Percentiles rank a stretch among this genome's conserved stretches.
These are phyloP conservation scores for Fraxinus platypoda DNA, from an alignment of 305 asterid genomes.

Conservation along the genomic window DNA sequence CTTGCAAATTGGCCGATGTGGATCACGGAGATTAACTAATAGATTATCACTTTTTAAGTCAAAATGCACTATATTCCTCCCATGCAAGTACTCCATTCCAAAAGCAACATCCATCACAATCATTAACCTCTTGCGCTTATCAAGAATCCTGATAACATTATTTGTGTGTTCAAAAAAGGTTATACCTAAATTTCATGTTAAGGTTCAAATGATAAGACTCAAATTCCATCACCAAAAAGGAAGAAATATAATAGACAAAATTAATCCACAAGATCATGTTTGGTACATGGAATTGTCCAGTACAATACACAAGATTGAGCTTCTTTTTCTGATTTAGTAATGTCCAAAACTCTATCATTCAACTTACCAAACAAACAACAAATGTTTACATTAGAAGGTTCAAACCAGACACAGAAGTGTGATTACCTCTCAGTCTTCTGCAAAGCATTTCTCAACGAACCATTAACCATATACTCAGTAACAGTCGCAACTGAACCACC, in stretches of 20 bases:
- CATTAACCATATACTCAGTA: conserved; percentile 96
- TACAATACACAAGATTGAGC: neutral
- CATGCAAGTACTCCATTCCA: conserved; percentile 98
- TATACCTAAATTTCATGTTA: neutral
- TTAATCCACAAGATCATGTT: neutral
- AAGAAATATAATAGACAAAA: neutral
- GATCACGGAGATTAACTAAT: conserved; percentile 97
- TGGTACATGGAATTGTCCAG: neutral
- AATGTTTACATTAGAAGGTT: neutral
- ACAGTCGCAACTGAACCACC: conserved; percentile 94
- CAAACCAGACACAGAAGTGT: neutral
- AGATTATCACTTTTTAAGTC: conserved; percentile 97
- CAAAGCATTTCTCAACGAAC: conserved; percentile 85
- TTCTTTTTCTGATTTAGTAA: neutral
- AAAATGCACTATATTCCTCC: conserved; percentile 90
- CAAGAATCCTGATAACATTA: conserved; percentile 59
- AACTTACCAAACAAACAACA: neutral
- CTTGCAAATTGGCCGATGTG: conserved; percentile 99
- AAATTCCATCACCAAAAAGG: neutral
- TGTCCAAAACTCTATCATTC: neutral
- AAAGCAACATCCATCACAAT: conserved; percentile 95
- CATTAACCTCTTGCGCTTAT: conserved; percentile 85
- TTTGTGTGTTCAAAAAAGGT: neutral
- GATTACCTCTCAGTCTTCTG: conserved; percentile 72
- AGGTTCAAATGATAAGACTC: neutral